Conservation (phyloP, 352 stramenopile genomes). For the Aphanomyces cochlioides region DNA sequence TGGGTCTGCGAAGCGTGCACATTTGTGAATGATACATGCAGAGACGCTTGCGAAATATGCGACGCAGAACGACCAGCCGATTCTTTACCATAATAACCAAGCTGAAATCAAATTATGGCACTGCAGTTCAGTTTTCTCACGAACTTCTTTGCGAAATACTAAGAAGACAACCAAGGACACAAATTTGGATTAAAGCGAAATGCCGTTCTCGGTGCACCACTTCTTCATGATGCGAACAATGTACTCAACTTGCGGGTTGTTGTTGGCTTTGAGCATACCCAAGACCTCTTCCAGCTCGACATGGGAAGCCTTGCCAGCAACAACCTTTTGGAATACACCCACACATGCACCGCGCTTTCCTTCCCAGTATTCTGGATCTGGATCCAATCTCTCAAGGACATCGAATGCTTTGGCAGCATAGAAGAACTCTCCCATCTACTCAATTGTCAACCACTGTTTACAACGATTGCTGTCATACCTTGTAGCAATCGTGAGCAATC, state of each 20-base stretch:
- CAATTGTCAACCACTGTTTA: not conserved
- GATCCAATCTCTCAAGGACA: conserved; percentile 91
- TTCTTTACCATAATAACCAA: not conserved
- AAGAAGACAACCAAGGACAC: not conserved
- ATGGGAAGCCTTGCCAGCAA: conserved; percentile 86
- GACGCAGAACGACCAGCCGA: conserved; percentile 28
- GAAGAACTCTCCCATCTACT: conserved; percentile 91
- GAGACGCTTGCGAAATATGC: conserved; percentile 67
- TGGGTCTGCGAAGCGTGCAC: conserved; percentile 75
- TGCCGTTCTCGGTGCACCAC: conserved; percentile 88
- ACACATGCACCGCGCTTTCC: conserved; percentile 94
- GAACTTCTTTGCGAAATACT: no score
- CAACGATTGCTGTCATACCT: conserved; percentile 29
- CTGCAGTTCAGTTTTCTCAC: no score
- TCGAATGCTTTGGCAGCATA: conserved; percentile 94
- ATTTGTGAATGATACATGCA: conserved; percentile 65
- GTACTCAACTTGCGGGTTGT: conserved; percentile 94
- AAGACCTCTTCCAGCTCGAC: conserved; percentile 90
- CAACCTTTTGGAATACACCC: conserved; percentile 92
- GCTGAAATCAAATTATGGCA: not conserved
- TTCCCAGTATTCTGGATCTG: conserved; percentile 95
- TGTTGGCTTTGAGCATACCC: conserved; percentile 90
- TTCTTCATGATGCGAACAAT: conserved; percentile 96
- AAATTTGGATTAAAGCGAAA: conserved; percentile 54
- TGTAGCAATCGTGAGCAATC: conserved; percentile 97